phyloP scores from a whole-genome alignment of 805 yeast species.

The Maudiozyma saulgeensis region DNA sequence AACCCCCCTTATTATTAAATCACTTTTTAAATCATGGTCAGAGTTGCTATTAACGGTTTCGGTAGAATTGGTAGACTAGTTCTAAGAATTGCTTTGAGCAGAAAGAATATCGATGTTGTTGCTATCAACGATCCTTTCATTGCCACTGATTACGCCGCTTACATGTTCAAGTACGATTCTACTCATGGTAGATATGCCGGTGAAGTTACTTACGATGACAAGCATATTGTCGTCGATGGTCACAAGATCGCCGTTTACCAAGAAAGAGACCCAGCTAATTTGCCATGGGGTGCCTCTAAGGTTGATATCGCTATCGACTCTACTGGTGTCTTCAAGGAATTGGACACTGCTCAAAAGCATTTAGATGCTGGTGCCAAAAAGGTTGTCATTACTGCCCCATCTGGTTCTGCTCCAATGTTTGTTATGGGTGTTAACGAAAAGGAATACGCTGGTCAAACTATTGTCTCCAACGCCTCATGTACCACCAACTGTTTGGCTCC shows the following conservation, averaged over 20 bases:
- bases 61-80: conserved; percentile 68
- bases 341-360: conserved; percentile 59
- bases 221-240: conserved; percentile 46
- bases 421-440: conserved; percentile 62
- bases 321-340: conserved; percentile 62
- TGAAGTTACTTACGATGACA: conserved; percentile 45
- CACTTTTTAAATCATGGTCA: conserved; percentile 10
- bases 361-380: conserved; percentile 67
- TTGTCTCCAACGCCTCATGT: conserved; percentile 64
- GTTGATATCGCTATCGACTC: conserved; percentile 61
- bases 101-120: conserved; percentile 47
- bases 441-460: conserved; percentile 47
- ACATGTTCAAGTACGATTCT: conserved; percentile 68
- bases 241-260: conserved; percentile 41
- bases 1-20: too few relatives aligned
- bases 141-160: conserved; percentile 58
- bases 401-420: conserved; percentile 64
- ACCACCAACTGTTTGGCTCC: conserved; percentile 71
- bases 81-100: conserved; percentile 48
- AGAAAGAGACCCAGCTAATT: conserved; percentile 57
- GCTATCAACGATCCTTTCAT: conserved; percentile 66
- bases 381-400: conserved; percentile 65
- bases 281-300: conserved; percentile 58
- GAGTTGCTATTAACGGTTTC: conserved; percentile 63
- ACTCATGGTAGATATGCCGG: conserved; percentile 59